Percentiles rank a stretch among this genome's conserved stretches.
phyloP scores from a whole-genome alignment of 2,329 filamentous ascomycete species.

The Scytalidium lignicola region DNA sequence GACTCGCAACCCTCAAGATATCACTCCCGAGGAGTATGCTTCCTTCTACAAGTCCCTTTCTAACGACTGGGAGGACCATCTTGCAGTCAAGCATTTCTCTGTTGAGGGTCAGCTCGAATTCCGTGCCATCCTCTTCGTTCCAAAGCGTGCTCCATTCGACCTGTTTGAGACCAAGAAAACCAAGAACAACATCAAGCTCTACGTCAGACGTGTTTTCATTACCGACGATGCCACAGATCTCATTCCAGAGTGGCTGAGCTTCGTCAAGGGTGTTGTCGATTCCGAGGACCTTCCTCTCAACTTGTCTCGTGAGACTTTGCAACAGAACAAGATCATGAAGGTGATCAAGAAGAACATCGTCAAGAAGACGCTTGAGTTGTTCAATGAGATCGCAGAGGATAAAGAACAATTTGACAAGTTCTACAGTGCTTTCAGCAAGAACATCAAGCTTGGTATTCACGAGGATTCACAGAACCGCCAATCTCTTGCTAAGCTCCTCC shows the following conservation, averaged over 20 bases:
- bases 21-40: constrained; percentile 93
- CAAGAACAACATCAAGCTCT: constrained; percentile 99
- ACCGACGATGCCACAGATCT: constrained; percentile 98
- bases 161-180: constrained; percentile 99
- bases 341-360: constrained; percentile 99
- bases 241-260: constrained; percentile 98
- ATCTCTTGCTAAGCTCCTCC: constrained; percentile 92
- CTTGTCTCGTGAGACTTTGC: constrained; percentile 98
- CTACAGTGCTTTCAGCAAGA: constrained; percentile 99
- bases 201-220: constrained; percentile 99
- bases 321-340: constrained; percentile 99
- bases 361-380: constrained; percentile 99
- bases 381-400: constrained; percentile 98
- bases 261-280: constrained; percentile 99
- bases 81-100: constrained; percentile 99
- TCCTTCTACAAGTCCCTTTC: constrained; percentile 99
- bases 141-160: constrained; percentile 98
- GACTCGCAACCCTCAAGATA: constrained; percentile 96
- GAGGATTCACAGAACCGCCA: constrained; percentile 97
- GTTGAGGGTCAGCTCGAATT: constrained; percentile 99
- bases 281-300: constrained; percentile 99
- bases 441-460: constrained; percentile 99
- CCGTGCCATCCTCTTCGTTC: constrained; percentile 98
- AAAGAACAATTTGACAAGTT: constrained; percentile 99
- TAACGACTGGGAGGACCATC: constrained; percentile 99